Base-by-base conservation (phyloP, 2,329 filamentous ascomycete species). In the Rosellinia necatrix region DNA sequence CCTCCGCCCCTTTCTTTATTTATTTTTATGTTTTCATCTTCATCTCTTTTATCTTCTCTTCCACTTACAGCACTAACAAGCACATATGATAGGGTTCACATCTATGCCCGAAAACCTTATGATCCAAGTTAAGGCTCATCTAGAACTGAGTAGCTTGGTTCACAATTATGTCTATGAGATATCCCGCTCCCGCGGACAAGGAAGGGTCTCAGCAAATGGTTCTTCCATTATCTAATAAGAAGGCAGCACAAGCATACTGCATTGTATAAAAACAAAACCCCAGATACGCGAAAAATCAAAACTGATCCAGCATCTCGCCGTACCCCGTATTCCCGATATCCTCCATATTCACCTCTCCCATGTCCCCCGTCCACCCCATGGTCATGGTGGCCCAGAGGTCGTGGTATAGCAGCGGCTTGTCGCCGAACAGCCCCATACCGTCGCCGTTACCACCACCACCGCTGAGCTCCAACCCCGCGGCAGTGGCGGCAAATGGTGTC, bases 381-480 rank as follows among this genome's bases (percentile, higher is more conserved):
- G 66, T 68, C 66, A 68, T 68, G 9, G 61, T 65, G 7, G 59
- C 60, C 66, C 66, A 68, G 2, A 68, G 59, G 44, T 68, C 66
- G 41, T 61, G 59, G 21, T 54, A 56, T 44, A 60, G 44, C 38
- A 56, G 8, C 29, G 49, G 38, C 43, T 59, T 61, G n/a, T 58
- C 56, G 19, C 47, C 49, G 7, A 48, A 19, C 4, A 32, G 4
- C 9, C 17, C 51, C 4, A 15, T n/a, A n/a, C n/a, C n/a, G n/a
- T n/a, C n/a, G n/a, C n/a, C n/a, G n/a, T n/a, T n/a, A n/a, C n/a
- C n/a, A n/a, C n/a, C n/a, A n/a, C n/a, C n/a, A n/a, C n/a, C n/a
- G 15, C 38, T 43, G 2, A 51, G 13, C 7, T 49, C 58, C 46
- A 56, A 50, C 27, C 58, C 51, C 12, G 29, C 44, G 37, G 56